These are phyloP conservation scores for Posidonia oceanica DNA, from an alignment of 116 monocot species.

Conservation along the genomic window DNA sequence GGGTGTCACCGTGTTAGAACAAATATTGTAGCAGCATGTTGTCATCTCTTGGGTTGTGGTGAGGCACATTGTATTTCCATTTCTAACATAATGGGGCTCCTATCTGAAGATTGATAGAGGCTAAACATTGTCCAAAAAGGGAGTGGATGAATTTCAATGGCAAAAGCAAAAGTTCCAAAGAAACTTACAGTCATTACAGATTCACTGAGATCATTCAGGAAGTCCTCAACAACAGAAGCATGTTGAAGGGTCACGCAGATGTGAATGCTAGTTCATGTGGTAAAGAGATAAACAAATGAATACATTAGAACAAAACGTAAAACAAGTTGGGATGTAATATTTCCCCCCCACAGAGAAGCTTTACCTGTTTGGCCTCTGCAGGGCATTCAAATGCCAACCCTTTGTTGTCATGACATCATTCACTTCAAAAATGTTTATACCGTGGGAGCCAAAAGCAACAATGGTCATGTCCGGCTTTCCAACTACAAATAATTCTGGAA, in stretches of 20 bases:
- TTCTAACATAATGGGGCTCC: no score
- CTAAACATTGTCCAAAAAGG: no score
- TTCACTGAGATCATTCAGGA: conserved; percentile 66
- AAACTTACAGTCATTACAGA: conserved; percentile 65
- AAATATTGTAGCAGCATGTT: no score
- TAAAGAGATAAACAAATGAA: neutral
- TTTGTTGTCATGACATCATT: conserved; percentile 88
- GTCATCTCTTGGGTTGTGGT: no score
- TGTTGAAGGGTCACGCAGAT: conserved; percentile 98
- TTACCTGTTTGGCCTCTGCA: conserved; percentile 94
- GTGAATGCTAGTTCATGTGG: conserved; percentile 50
- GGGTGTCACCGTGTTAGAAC: no score
- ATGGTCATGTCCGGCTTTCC: conserved; percentile 91
- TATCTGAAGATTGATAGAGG: no score
- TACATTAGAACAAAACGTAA: neutral
- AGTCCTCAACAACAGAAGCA: conserved; percentile 44
- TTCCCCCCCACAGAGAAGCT: neutral
- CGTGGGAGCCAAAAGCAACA: conserved; percentile 73
- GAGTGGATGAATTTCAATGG: no score
- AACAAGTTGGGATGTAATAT: neutral
- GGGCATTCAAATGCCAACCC: conserved; percentile 93
- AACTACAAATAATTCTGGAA: conserved; percentile 61
- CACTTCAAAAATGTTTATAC: conserved; percentile 83
- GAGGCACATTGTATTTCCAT: no score
- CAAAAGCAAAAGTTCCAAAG: neutral